These are phyloP conservation scores for Salpingoeca rosetta DNA, from an alignment of 78 protist species.

Conservation along the genomic window DNA sequence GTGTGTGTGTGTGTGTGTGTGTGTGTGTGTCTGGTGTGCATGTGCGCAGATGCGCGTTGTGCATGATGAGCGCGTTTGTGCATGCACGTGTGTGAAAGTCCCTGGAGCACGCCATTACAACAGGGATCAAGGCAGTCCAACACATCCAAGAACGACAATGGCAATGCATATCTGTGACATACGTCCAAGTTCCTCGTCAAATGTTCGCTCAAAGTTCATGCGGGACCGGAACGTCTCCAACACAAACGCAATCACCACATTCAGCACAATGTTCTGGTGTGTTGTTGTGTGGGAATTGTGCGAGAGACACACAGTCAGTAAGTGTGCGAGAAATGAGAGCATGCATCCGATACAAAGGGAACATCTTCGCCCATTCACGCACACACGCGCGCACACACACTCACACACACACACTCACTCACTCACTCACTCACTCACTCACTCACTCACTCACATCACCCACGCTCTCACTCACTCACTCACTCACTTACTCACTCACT, in stretches of 20 bases:
- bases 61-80: not conserved
- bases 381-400: too few species aligned
- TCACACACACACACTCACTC: too few species aligned
- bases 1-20: too few species aligned
- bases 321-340: not conserved
- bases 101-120: not conserved
- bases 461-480: too few species aligned
- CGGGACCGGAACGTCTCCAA: not conserved
- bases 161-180: not conserved
- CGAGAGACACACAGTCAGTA: not conserved
- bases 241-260: constrained; percentile 15
- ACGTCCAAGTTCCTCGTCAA: not conserved
- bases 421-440: too few species aligned
- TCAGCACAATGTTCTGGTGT: not conserved
- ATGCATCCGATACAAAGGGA: too few species aligned
- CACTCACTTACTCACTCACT: too few species aligned
- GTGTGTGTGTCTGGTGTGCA: not conserved
- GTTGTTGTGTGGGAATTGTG: too few species aligned
- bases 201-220: not conserved
- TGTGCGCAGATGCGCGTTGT: not conserved
- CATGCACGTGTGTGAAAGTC: not conserved
- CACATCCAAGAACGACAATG: not conserved
- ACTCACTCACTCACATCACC: too few species aligned
- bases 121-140: not conserved
- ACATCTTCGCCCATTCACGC: too few species aligned